These are phyloP conservation scores for Rhodosporidiobolus sp. DNA, from an alignment of 768 basidiomycete genomes.

Conservation along the genomic window DNA sequence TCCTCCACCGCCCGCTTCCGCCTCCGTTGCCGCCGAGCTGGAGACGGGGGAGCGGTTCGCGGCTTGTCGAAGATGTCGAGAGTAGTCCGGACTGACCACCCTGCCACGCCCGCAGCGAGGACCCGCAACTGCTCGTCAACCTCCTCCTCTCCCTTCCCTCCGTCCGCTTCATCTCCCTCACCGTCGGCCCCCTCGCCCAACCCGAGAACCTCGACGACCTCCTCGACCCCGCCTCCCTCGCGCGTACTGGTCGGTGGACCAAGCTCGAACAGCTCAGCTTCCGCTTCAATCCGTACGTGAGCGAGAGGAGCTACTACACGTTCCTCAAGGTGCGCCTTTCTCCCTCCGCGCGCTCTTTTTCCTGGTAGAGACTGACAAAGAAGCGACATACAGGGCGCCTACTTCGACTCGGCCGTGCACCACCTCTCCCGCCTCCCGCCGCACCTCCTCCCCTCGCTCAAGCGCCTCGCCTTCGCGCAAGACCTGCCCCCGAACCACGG, in stretches of 20 bases:
- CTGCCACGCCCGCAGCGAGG: conserved; percentile 21
- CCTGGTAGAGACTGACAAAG: not conserved
- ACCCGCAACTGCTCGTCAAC: conserved; percentile 43
- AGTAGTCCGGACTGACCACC: not conserved
- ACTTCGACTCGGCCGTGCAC: conserved; percentile 71
- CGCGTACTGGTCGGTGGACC: not conserved
- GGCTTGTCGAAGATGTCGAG: no score
- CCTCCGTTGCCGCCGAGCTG: no score
- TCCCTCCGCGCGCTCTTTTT: not conserved
- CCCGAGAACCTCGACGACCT: conserved; percentile 79
- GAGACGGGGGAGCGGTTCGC: no score
- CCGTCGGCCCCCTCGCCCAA: conserved; percentile 73
- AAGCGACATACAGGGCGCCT: conserved; percentile 60
- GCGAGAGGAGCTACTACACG: conserved; percentile 72
- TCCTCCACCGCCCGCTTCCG: not conserved
- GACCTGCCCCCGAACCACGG: conserved; percentile 48
- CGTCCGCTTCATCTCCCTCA: conserved; percentile 58
- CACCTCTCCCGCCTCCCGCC: conserved; percentile 65
- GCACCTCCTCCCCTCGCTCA: conserved; percentile 43
- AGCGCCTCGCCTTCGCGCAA: conserved; percentile 50
- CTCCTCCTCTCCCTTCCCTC: conserved; percentile 61
- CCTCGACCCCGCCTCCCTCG: conserved; percentile 48
- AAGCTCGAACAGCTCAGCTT: conserved; percentile 60
- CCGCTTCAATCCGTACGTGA: conserved; percentile 74
- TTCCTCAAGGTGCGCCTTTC: conserved; percentile 63